Base-by-base conservation (phyloP, 257 asterid species). In the Solanum sejunctum region DNA sequence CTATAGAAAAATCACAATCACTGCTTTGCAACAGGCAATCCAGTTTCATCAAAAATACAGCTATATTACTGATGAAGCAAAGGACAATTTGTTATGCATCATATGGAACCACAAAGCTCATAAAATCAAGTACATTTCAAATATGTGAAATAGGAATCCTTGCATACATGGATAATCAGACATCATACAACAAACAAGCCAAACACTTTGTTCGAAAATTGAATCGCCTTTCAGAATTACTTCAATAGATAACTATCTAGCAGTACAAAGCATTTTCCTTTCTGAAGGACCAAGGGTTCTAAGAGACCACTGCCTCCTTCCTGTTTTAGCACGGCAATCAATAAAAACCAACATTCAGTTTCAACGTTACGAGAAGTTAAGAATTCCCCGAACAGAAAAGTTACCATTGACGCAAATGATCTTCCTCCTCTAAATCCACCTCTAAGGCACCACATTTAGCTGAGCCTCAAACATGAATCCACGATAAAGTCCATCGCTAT, bases 401-500 rank as follows among this genome's bases (percentile, higher is more conserved):
- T 78, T 85, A 87, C 82, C 85, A 85, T 78, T 80, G 61, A 61
- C 51, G 71, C 66, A 73, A 6, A 58, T 51, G 36, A 28, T 61
- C 47, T 81, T 23, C 84, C 23, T 21, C 73, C 47, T 20, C 45
- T 54, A 63, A 84, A 18, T 47, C 41, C 86, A 79, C 61, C 54
- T 67, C 89, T 87, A 94, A 49, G 96, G 93, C 84, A 86, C 81
- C 0, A 89, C 93, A 6, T 92, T 95, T 18, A 95, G 93, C 90
- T 91, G 91, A 3, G 97, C 98, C 86, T 96, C 98, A 7, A 93
- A 92, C 41, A 92, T 87, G 75, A 96, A 96, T 36, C 99, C 99
- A 10, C 97, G 91, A 85, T 88, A 93, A 54, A 96, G 97, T 17
- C 98, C 98, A 10, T 96, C 99, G 12, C 98, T 96, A 58, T 93